These are phyloP conservation scores for Amylostereum areolatum DNA, from an alignment of 1,284 basidiomycete species.

Conservation along the genomic window DNA sequence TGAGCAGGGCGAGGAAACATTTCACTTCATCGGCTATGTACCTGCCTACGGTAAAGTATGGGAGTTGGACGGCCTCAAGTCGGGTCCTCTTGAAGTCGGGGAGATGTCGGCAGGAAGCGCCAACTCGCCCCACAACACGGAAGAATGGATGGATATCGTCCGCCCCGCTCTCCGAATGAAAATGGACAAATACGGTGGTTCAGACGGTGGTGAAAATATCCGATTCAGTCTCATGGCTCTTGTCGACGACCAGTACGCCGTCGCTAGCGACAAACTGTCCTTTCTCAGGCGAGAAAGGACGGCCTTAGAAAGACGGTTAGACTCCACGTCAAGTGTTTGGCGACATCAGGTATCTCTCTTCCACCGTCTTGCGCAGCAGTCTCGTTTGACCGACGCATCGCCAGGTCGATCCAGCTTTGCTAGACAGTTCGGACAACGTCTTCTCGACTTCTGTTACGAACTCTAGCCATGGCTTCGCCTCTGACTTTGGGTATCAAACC, in stretches of 20 bases:
- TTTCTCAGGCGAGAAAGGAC: slow-evolving; percentile 41
- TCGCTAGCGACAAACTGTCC: slow-evolving; percentile 46
- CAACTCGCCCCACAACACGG: not conserved
- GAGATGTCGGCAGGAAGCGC: slow-evolving; percentile 30
- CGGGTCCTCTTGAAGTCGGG: slow-evolving; percentile 54
- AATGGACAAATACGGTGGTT: slow-evolving; percentile 50
- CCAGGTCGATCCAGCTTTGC: slow-evolving; percentile 33
- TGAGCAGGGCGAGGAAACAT: slow-evolving; percentile 35
- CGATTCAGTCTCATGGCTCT: slow-evolving; percentile 56
- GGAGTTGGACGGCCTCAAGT: slow-evolving; percentile 42
- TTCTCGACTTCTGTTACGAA: slow-evolving; percentile 27
- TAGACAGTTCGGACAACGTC: slow-evolving; percentile 23
- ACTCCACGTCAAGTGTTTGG: slow-evolving; percentile 32
- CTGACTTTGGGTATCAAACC: slow-evolving; percentile 38
- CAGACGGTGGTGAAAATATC: slow-evolving; percentile 40
- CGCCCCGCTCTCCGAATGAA: slow-evolving; percentile 53
- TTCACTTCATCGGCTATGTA: slow-evolving; percentile 61
- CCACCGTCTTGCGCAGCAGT: not conserved
- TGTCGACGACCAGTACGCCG: slow-evolving; percentile 43
- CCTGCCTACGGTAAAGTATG: slow-evolving; percentile 56
- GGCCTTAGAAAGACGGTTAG: slow-evolving; percentile 39
- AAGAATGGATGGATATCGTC: slow-evolving; percentile 52
- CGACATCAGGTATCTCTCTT: slow-evolving; percentile 26
- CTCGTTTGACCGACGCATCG: not conserved
- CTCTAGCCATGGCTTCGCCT: slow-evolving; percentile 27